Evolutionary conservation across 2,329 filamentous ascomycete species (phyloP).

Genomic region (Byssothecium circinans): DNA sequence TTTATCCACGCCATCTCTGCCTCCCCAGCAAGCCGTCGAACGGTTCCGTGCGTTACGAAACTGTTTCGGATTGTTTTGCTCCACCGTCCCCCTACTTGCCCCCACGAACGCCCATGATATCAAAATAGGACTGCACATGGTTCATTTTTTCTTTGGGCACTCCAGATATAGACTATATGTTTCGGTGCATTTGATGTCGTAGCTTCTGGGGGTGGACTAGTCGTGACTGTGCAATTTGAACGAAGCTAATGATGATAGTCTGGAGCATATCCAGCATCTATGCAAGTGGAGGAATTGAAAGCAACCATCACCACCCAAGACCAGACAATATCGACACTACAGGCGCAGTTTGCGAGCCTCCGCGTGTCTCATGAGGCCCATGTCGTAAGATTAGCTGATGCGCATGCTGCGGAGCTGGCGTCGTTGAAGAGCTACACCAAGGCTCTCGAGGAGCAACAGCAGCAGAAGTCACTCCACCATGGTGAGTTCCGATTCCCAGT

Average conservation of each 20-base stretch:
- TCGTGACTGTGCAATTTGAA: too few species aligned
- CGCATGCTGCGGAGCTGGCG: constrained; percentile 46
- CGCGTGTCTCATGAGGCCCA: constrained; percentile 45
- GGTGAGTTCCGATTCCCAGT: constrained; percentile 21
- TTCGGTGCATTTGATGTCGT: background rate
- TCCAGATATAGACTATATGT: background rate
- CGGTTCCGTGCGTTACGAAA: constrained; percentile 26
- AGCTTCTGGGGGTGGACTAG: too few species aligned
- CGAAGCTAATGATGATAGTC: background rate
- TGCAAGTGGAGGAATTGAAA: constrained; percentile 32
- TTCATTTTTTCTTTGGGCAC: background rate
- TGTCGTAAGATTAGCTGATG: constrained; percentile 37
- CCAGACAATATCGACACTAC: constrained; percentile 35
- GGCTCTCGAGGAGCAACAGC: constrained; percentile 42
- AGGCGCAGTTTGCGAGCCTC: constrained; percentile 41
- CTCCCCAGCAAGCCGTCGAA: constrained; percentile 5
- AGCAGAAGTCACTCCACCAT: constrained; percentile 32
- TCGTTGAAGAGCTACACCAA: constrained; percentile 43
- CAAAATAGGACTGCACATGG: background rate
- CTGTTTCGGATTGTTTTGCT: constrained; percentile 24
- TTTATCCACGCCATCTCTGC: constrained; percentile 14
- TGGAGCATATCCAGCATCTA: background rate
- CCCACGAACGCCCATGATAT: background rate
- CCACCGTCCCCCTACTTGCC: constrained; percentile 1
- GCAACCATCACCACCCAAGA: constrained; percentile 35